Conservation (phyloP, 768 basidiomycete species). For the Harrya chromipes region DNA sequence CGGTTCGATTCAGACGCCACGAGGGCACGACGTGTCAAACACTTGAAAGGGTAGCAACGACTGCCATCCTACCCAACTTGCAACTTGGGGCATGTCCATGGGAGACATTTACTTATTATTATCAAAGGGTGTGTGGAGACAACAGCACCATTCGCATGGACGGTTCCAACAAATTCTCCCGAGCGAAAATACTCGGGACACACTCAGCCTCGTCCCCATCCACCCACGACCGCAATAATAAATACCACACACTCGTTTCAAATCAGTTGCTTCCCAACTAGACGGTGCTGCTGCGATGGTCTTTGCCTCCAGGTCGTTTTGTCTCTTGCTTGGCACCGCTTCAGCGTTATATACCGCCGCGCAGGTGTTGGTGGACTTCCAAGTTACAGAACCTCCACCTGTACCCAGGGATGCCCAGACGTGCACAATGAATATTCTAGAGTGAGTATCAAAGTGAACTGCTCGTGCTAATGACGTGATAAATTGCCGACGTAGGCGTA, state of each 20-base stretch:
- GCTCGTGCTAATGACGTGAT: background rate
- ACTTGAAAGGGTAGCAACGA: too few species aligned
- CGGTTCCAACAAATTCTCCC: too few species aligned
- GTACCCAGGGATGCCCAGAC: constrained; percentile 57
- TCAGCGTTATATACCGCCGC: constrained; percentile 15
- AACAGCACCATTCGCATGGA: too few species aligned
- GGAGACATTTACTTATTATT: too few species aligned
- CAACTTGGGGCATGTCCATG: too few species aligned
- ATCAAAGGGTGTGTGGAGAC: too few species aligned
- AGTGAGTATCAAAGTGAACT: constrained; percentile 38
- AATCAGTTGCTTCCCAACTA: background rate
- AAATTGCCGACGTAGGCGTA: constrained; percentile 42
- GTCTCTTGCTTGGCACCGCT: constrained; percentile 10
- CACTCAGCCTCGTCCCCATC: too few species aligned
- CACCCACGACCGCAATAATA: background rate
- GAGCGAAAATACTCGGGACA: too few species aligned
- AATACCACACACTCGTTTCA: constrained; percentile 1
- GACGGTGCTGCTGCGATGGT: constrained; percentile 19
- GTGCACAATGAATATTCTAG: constrained; percentile 62
- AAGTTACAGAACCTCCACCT: constrained; percentile 70
- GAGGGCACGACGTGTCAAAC: too few species aligned
- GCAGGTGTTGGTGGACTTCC: constrained; percentile 53
- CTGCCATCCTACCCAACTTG: too few species aligned
- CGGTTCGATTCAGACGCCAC: too few species aligned
- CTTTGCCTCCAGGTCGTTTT: constrained; percentile 8